A percentile compares a stretch with the other conserved stretches of the same genome.
phyloP scores from a whole-genome alignment of 202 grass and related monocot species.

The Cymbopogon flexuosus region DNA sequence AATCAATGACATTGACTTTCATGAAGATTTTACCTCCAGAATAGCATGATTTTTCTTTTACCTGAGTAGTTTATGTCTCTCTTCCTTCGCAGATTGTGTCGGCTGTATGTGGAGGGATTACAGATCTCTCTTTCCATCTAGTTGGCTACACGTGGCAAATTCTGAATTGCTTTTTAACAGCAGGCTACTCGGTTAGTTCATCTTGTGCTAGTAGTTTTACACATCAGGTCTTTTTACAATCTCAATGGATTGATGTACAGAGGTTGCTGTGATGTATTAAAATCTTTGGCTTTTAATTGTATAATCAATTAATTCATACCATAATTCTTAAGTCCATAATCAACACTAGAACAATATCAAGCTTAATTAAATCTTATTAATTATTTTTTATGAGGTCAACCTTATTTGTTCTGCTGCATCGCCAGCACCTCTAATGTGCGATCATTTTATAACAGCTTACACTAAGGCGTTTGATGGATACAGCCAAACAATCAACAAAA shows the following conservation, averaged over 20 bases:
- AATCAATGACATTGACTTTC: neutral
- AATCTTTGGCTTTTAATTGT: neutral
- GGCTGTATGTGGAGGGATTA: conserved; percentile 63
- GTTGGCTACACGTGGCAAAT: conserved; percentile 85
- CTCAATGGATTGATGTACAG: neutral
- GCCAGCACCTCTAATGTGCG: neutral
- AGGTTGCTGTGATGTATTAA: neutral
- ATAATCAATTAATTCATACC: neutral
- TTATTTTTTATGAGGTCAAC: neutral
- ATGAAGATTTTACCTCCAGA: neutral
- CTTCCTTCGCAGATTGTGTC: conserved; percentile 58
- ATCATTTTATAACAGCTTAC: conserved; percentile 48
- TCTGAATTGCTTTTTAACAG: conserved; percentile 86
- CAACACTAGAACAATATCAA: neutral
- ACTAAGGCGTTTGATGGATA: conserved; percentile 72
- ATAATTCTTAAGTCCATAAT: neutral
- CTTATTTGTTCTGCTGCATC: neutral
- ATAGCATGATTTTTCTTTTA: neutral
- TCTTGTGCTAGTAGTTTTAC: neutral
- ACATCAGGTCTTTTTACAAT: neutral
- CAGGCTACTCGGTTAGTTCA: conserved; percentile 69
- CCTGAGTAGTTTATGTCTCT: neutral
- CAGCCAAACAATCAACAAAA: conserved; percentile 67
- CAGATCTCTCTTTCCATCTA: conserved; percentile 88
- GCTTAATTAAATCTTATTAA: neutral